A percentile compares a stretch with the other conserved stretches of the same genome.
Conservation (phyloP, 352 stramenopile genomes). For the Discostella stelligera region DNA sequence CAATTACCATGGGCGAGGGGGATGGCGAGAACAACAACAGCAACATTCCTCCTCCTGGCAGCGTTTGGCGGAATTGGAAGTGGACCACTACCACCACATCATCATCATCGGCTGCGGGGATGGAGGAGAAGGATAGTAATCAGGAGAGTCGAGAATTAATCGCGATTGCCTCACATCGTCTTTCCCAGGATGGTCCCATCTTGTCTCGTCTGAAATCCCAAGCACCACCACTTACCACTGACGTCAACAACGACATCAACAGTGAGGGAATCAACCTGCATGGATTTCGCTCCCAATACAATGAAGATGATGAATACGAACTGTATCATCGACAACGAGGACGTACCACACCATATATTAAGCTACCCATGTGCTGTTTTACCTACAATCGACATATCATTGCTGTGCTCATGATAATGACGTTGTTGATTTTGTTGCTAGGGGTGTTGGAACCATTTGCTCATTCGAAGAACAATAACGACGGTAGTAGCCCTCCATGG, state of each 20-base stretch:
- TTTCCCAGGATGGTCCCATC: slow-evolving; percentile 3
- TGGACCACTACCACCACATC: neutral
- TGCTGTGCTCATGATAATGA: slow-evolving; percentile 9
- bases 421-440: slow-evolving; percentile 22
- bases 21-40: neutral
- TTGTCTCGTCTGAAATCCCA: neutral
- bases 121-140: neutral
- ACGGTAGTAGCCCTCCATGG: neutral
- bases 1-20: neutral
- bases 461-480: neutral
- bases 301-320: neutral
- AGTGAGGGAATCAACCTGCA: neutral
- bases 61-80: neutral
- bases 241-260: neutral
- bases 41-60: neutral
- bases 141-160: slow-evolving; percentile 39
- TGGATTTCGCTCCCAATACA: neutral
- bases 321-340: slow-evolving; percentile 5
- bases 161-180: slow-evolving; percentile 19
- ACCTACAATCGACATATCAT: neutral
- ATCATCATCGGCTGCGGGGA: neutral
- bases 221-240: neutral
- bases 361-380: slow-evolving; percentile 12
- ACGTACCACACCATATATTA: slow-evolving; percentile 5
- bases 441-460: neutral